Evolutionary conservation across 2,329 filamentous ascomycete genomes (phyloP), one percentile per base, ranked within the genome.

Genomic region (Diplodia intermedia): DNA sequence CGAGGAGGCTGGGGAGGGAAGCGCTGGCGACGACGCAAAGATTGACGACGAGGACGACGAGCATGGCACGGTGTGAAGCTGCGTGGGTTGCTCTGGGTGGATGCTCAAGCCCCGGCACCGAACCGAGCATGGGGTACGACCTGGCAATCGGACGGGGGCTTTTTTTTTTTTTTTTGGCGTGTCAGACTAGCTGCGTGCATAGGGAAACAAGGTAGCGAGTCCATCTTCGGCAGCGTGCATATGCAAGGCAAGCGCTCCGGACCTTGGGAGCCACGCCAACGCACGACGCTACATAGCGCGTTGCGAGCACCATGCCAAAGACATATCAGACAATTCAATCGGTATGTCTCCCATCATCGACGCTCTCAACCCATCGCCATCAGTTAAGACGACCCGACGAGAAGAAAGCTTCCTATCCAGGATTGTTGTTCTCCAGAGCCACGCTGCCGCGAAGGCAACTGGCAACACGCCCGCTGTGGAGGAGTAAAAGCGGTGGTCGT

Each of bases 391-490:
- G 67, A 69, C 62, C 52, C 67, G 55, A 65, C 60, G 61, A 33
- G 61, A 60, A 49, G 61, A 53, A 50, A 50, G 67, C 67, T 69
- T 69, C 67, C 67, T 69, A 69, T 69, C 67, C 67, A 66, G 67
- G 67, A 69, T 38, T 20, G 18, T 69, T 69, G 33, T 15, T 69
- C 67, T 69, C 60, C 67, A 69, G 61, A 69, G 67, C 67, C 61
- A 54, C 60, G 47, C 36, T 62, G 62, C 67, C 23, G 9, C 15
- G n/a, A n/a, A 60, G 57, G 62, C 54, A 54, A 66, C 67, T 69
- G 67, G 67, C 67, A 69, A 69, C 67, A 60, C 67, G 49, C 57
- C 67, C 67, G 67, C 62, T 65, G 62, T 66, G 67, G 67, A 69
- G 54, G 38, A 60, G 33, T 53, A 23, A 69, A 65, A 65, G 62